Evolutionary conservation across 164 flowering plant species (phyloP).

Genomic region (Saururus chinensis): DNA sequence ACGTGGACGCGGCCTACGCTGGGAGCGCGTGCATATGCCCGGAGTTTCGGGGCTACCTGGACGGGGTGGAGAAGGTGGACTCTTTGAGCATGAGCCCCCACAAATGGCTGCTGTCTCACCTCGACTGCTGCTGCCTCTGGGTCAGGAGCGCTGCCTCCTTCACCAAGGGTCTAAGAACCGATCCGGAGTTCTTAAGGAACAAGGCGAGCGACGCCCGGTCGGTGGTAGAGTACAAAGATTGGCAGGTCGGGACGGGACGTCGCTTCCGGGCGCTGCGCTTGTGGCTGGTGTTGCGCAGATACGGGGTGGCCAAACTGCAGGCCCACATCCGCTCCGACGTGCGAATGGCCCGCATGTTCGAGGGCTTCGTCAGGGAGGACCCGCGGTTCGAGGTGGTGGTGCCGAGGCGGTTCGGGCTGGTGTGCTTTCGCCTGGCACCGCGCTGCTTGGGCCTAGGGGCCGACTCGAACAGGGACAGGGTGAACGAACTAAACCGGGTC

Average conservation of each 20-base stretch:
- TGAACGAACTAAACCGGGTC: constrained; percentile 19
- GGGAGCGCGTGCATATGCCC: constrained; percentile 62
- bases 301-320: constrained; percentile 39
- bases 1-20: constrained; percentile 58
- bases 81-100: constrained; percentile 49
- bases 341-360: constrained; percentile 33
- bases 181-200: constrained; percentile 47
- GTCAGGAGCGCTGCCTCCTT: constrained; percentile 24
- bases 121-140: constrained; percentile 63
- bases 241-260: constrained; percentile 49
- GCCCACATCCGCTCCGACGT: constrained; percentile 38
- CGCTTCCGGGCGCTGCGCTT: constrained; percentile 38
- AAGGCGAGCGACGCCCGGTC: constrained; percentile 11
- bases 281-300: constrained; percentile 46
- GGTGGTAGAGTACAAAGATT: constrained; percentile 56
- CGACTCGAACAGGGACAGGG: not conserved
- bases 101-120: constrained; percentile 44
- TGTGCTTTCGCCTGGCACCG: constrained; percentile 42
- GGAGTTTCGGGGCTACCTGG: constrained; percentile 38
- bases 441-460: not conserved
- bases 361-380: no score
- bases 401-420: constrained; percentile 43
- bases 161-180: constrained; percentile 24
- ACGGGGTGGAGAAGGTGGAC: constrained; percentile 40
- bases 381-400: constrained; percentile 42